phyloP scores from a whole-genome alignment of 163 green algal species.

The Scenedesmus sp. region DNA sequence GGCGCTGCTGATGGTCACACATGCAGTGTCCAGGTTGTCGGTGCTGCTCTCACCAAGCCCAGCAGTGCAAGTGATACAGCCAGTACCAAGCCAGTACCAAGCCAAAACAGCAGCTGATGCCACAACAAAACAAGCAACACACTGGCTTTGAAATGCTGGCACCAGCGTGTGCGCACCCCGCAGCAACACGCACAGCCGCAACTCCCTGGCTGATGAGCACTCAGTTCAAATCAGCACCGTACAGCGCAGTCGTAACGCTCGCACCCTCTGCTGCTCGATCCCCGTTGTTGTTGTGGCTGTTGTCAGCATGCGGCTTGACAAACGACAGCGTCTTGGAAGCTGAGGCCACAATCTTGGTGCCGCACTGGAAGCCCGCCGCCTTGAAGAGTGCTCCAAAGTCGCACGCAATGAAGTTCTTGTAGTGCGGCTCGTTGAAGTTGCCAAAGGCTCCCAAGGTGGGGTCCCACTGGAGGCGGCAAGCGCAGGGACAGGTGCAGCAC shows the following conservation, averaged over 20 bases:
- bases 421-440: conserved; percentile 84
- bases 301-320: conserved; percentile 56
- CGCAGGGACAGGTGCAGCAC: background rate
- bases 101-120: too few relatives aligned
- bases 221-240: conserved; percentile 15
- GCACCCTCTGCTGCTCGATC: background rate
- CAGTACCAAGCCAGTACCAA: too few relatives aligned
- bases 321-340: conserved; percentile 86
- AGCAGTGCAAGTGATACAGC: background rate
- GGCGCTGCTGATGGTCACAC: too few relatives aligned
- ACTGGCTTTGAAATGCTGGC: too few relatives aligned
- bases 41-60: background rate
- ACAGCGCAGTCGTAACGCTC: background rate
- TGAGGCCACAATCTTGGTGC: conserved; percentile 78
- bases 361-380: conserved; percentile 71
- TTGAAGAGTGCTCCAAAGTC: conserved; percentile 80
- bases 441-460: conserved; percentile 70
- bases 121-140: background rate
- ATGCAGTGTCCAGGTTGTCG: background rate
- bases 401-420: conserved; percentile 74
- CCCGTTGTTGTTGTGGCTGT: background rate
- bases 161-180: background rate
- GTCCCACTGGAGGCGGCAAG: conserved; percentile 59
- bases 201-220: background rate
- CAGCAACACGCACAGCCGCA: background rate